Base-by-base conservation (phyloP, 2,329 filamentous ascomycete species). In the Sclerotinia trifoliorum region DNA sequence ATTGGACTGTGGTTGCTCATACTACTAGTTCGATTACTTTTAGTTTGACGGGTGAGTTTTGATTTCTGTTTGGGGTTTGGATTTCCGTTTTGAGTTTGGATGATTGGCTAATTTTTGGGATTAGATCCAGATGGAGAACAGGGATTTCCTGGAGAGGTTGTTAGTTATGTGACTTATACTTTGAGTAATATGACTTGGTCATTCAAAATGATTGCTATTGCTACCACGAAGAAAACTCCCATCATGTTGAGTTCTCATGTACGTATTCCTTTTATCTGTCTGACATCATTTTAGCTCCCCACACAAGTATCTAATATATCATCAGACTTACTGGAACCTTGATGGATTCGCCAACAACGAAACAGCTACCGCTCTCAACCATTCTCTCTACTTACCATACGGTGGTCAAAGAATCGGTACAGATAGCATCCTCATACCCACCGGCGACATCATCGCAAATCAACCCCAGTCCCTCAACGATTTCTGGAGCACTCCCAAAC, bases 401-500 rank as follows among this genome's bases (percentile, higher is more conserved):
- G 88, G 87, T 63, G 89, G 89, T 49, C 86, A 89, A 78, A 84
- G 90, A 69, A 81, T 93, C 24, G 90, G 78, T 32, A 85, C 88
- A 13, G 91, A 94, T 78, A 84, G 83, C 70, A 91, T 92, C 69
- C 81, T 92, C 21, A 89, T 94, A 67, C 91, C 91, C 0, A 93
- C 89, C 0, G 91, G 91, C 55, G 86, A 90, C 67, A 90, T 97
- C 71, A 78, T 90, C n/a, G 81, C 87, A 67, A 92, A 92, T 79
- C 78, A 84, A 73, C 80, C 83, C 65, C 86, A 87, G 51, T 88
- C 87, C 0, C 88, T 92, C 71, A 91, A 93, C 74, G 90, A 93
- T 78, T 92, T 94, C 81, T 97, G 93, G 89, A 91, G 88, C 62
- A 79, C 84, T 35, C 90, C 92, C 13, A 96, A 96, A 82, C 85